Evolutionary conservation across 2,329 filamentous ascomycete genomes (phyloP).

Genomic region (Cryphonectria japonica): DNA sequence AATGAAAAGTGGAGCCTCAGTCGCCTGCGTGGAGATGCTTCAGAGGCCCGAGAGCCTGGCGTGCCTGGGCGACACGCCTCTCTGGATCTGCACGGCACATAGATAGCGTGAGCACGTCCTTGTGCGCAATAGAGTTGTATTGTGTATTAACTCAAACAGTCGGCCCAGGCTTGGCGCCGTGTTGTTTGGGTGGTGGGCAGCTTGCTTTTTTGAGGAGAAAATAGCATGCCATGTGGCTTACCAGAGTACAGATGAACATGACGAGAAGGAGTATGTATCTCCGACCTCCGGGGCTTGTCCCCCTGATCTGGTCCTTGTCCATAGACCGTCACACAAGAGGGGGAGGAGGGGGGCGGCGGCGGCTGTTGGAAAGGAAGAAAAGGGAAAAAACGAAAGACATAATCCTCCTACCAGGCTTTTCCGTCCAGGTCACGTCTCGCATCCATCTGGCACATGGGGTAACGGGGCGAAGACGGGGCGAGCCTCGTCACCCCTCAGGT

Average conservation of each 20-base stretch:
- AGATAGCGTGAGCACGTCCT: neutral
- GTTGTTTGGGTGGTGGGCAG: neutral
- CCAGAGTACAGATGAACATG: neutral
- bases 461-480: neutral
- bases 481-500: neutral
- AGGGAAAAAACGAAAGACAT: neutral
- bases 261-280: neutral
- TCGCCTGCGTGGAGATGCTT: neutral
- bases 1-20: conserved; percentile 9
- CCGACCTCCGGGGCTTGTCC: neutral
- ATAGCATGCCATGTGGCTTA: neutral
- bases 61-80: neutral
- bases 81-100: neutral
- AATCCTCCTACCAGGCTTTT: neutral
- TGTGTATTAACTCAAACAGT: neutral
- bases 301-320: neutral
- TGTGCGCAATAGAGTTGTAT: neutral
- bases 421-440: neutral
- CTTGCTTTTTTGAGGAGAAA: neutral
- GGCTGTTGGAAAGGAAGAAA: neutral
- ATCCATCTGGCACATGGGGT: neutral
- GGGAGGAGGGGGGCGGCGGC: no score
- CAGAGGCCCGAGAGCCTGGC: no score
- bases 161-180: neutral
- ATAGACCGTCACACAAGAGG: neutral